Base-by-base conservation (phyloP, 805 yeast species). In the Saccharomyces jurei region DNA sequence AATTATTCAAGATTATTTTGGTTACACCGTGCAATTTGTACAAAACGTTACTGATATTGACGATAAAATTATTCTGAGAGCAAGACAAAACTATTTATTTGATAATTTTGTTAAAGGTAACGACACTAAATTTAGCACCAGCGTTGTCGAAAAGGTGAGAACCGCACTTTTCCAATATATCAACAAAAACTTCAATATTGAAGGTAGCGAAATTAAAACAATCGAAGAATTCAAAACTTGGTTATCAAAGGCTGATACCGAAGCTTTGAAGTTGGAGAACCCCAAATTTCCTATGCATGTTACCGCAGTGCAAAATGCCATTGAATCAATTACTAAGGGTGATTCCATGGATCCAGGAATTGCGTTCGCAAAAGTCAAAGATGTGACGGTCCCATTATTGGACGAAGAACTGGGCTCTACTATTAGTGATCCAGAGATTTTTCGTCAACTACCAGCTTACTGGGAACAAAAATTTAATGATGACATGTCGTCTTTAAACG, bases 41-140 rank as follows among this genome's bases (percentile, higher is more conserved):
- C 99, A 94, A 74, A 94, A 94, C 68, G 97, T 94, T 55, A 94
- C 99, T n/a, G 99, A 94, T 71, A 90, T 94, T 57, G 99, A 94
- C 71, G 99, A 94, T 71, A 94, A 94, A 72, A 94, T 94, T 71
- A 94, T 94, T 63, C 74, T 94, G 47, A 86, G 97, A 56, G 98
- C 97, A 3, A 84, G 99, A 70, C 97, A 94, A 67, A 84, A 82
- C 63, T 84, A 84, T 69, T 74, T 94, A 32, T 91, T 87, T 65
- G 86, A 85, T 44, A 72, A 83, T 60, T 87, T 80, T 62, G 68
- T 75, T 13, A 60, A 65, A 25, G 63, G 65, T 29, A 63, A 72
- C 48, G 60, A 65, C 9, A 52, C 52, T 21, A 63, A 61, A 17
- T 59, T 63, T 10, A 63, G 68, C 52, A 61, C 49, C 17, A 63